Evolutionary conservation across 1,284 basidiomycete genomes (phyloP).

Genomic region (Sanghuangporus baumii): DNA sequence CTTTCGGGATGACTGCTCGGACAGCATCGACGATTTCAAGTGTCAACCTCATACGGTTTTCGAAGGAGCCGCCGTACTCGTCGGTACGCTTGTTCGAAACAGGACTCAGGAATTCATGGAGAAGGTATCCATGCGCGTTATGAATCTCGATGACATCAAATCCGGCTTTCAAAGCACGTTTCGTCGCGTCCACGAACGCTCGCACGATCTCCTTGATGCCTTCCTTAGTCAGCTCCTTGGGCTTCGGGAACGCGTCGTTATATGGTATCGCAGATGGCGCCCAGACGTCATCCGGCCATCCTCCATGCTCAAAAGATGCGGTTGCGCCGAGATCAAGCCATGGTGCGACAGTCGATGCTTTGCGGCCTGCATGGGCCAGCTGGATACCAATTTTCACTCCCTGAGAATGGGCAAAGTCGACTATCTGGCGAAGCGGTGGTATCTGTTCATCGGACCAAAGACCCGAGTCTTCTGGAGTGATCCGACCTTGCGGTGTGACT

Average conservation of each 20-base stretch:
- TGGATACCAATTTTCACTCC: conserved; percentile 49
- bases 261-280: conserved; percentile 48
- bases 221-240: conserved; percentile 44
- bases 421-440: conserved; percentile 47
- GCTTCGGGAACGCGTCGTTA: conserved; percentile 42
- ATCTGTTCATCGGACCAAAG: conserved; percentile 54
- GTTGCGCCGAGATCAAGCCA: conserved; percentile 30
- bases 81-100: conserved; percentile 48
- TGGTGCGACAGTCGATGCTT: conserved; percentile 45
- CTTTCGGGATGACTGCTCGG: conserved; percentile 34
- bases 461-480: conserved; percentile 44
- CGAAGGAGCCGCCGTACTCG: conserved; percentile 48
- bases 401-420: conserved; percentile 49
- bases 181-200: conserved; percentile 42
- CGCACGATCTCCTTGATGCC: conserved; percentile 43
- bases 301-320: conserved; percentile 30
- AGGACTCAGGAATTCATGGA: conserved; percentile 39
- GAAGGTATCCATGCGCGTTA: conserved; percentile 45
- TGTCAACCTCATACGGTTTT: conserved; percentile 45
- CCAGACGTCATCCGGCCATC: conserved; percentile 39
- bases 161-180: conserved; percentile 35
- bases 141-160: conserved; percentile 57
- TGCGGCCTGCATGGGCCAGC: conserved; percentile 58
- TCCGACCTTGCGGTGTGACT: conserved; percentile 58
- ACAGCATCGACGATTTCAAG: conserved; percentile 40